phyloP scores from a whole-genome alignment of 768 basidiomycete species.

The Lentinula sp. region DNA sequence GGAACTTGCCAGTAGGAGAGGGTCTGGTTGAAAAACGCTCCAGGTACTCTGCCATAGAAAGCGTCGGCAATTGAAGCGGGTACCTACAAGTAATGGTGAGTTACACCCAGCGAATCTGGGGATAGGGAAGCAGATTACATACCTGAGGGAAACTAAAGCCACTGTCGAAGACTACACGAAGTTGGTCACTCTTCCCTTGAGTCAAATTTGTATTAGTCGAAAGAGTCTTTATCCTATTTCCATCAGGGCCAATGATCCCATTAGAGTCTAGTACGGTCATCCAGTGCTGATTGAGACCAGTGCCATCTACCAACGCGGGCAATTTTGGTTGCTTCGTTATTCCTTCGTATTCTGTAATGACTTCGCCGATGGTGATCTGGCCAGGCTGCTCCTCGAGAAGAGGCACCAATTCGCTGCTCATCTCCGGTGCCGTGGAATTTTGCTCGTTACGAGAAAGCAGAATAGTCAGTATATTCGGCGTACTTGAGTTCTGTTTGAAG shows the following conservation, averaged over 20 bases:
- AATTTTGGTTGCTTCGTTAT: conserved; percentile 14
- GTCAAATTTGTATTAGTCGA: conserved; percentile 9
- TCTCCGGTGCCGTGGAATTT: neutral
- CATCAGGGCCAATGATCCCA: conserved; percentile 18
- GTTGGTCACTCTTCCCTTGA: conserved; percentile 9
- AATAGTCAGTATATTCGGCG: conserved; percentile 17
- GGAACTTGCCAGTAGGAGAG: conserved; percentile 14
- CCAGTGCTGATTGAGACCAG: conserved; percentile 12
- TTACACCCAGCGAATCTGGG: neutral
- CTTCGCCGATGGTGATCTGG: conserved; percentile 15
- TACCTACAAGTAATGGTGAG: conserved; percentile 4
- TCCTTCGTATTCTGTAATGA: conserved; percentile 13
- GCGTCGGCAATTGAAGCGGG: conserved; percentile 13
- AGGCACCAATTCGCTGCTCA: neutral
- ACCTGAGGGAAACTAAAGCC: conserved; percentile 15
- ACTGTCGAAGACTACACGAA: conserved; percentile 14
- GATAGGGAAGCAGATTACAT: conserved; percentile 1
- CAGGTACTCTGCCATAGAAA: conserved; percentile 17
- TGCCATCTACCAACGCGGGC: conserved; percentile 10
- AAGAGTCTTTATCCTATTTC: conserved; percentile 10
- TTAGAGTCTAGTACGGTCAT: conserved; percentile 11
- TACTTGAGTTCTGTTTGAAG: conserved; percentile 16
- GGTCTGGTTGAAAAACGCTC: conserved; percentile 9
- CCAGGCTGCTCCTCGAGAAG: conserved; percentile 7
- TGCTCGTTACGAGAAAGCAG: conserved; percentile 8